phyloP scores from a whole-genome alignment of 2,329 filamentous ascomycete genomes.

The Fusarium caatingaense region DNA sequence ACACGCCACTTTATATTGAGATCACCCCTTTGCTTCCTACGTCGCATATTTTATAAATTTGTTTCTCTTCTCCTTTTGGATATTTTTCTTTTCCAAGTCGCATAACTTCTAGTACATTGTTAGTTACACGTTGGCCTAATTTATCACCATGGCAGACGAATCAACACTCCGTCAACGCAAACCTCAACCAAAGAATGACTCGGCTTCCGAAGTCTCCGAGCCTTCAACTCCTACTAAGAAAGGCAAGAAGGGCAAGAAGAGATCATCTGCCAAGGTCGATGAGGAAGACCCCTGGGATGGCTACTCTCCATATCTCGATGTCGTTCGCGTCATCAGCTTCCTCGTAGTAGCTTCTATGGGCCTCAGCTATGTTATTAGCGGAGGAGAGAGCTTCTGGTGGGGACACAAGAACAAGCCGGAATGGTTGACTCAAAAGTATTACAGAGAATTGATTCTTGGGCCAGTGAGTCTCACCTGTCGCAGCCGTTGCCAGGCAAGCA shows the following conservation, averaged over 20 bases:
- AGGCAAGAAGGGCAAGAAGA: constrained; percentile 34
- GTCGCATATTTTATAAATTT: constrained; percentile 10
- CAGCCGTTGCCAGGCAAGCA: background rate
- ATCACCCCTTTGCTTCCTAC: constrained; percentile 20
- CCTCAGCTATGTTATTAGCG: constrained; percentile 81
- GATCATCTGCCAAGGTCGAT: constrained; percentile 38
- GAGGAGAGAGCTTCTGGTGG: constrained; percentile 77
- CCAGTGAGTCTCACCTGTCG: constrained; percentile 35
- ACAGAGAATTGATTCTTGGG: constrained; percentile 58
- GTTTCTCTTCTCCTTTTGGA: background rate
- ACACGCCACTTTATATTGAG: constrained; percentile 38
- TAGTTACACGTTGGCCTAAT: background rate
- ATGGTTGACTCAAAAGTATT: constrained; percentile 68
- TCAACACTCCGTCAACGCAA: constrained; percentile 60
- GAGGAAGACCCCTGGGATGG: constrained; percentile 64
- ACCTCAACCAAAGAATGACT: constrained; percentile 43
- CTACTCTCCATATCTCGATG: constrained; percentile 68
- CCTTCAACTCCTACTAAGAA: constrained; percentile 44
- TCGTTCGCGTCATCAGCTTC: constrained; percentile 76
- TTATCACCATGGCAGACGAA: constrained; percentile 53
- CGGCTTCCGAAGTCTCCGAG: constrained; percentile 33
- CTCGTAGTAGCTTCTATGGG: constrained; percentile 73
- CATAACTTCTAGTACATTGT: background rate
- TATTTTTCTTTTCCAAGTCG: too few species aligned
- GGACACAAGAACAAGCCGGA: constrained; percentile 69